Conservation (phyloP, 1,284 basidiomycete genomes). For the Gymnopus androsaceus region DNA sequence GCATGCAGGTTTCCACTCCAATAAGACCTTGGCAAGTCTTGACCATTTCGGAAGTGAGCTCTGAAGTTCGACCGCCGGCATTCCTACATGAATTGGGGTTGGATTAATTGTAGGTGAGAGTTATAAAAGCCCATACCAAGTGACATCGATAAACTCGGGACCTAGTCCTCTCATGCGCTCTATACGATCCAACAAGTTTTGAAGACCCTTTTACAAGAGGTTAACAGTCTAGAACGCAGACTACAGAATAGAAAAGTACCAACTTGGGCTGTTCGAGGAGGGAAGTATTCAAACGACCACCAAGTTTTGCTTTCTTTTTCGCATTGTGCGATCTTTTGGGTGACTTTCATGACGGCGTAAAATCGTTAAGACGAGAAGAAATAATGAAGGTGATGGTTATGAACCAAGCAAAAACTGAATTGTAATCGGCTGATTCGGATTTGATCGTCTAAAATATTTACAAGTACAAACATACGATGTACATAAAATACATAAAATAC, state of each 20-base stretch:
- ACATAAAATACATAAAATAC: too few relatives aligned
- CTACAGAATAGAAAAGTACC: conserved; percentile 18
- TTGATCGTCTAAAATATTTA: too few relatives aligned
- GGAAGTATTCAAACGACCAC: conserved; percentile 98
- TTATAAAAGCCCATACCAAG: conserved; percentile 62
- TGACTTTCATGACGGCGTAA: conserved; percentile 76
- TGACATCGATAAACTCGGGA: conserved; percentile 98
- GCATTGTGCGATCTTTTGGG: conserved; percentile 84
- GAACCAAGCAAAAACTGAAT: neutral
- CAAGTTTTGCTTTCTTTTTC: conserved; percentile 81
- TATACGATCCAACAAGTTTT: conserved; percentile 95
- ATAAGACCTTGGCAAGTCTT: conserved; percentile 92
- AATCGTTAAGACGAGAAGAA: conserved; percentile 17
- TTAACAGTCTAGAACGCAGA: neutral
- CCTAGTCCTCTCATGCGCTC: conserved; percentile 96
- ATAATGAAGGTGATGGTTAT: conserved; percentile 17
- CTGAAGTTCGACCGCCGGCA: conserved; percentile 92
- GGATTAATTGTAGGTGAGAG: conserved; percentile 6
- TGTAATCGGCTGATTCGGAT: neutral
- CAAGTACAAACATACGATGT: neutral
- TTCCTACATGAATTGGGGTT: conserved; percentile 66
- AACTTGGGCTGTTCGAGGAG: conserved; percentile 92
- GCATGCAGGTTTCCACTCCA: conserved; percentile 97
- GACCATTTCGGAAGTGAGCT: conserved; percentile 92
- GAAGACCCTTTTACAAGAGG: conserved; percentile 66